Base-by-base conservation (phyloP, 1,284 basidiomycete genomes). In the Boletus sp. region DNA sequence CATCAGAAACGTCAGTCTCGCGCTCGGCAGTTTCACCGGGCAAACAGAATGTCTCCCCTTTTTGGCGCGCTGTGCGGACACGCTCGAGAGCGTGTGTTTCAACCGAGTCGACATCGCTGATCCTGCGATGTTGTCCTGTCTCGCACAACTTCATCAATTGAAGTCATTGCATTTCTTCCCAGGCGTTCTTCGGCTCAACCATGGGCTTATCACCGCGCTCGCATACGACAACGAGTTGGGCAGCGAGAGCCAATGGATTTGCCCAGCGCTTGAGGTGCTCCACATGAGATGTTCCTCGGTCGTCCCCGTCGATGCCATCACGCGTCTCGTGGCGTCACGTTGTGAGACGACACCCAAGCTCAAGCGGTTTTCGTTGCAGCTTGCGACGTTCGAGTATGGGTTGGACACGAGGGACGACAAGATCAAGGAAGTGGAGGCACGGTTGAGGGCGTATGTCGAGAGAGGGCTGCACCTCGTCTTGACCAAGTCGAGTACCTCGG, bases 371-470 rank as follows among this genome's bases (percentile, higher is more conserved):
- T 51, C 59, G 42, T 24, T 72, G 48, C 67, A 74, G 42, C 45
- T 74, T 20, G 69, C 61, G n/a, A 57, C 59, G 36, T 72, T 69
- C 35, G 63, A 70, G 55, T 70, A 73, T 48, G 73, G 71, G 37
- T 18, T 61, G 44, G 70, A 72, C 43, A 67, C 52, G 46, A 50
- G 69, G 56, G 72, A 73, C 39, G 59, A 62, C 36, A 73, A 61
- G 51, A 68, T 69, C 39, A 35, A 31, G 18, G 52, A 61, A 27
- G 29, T 65, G 15, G 39, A 51, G 36, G 50, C 53, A 15, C 64
- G 44, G 42, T 31, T 72, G 42, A 29, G 8, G 31, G 27, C 33
- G 24, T 60, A 53, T 6, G 58, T 72, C 58, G 58, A 71, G 15
- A 42, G 12, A 3, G 67, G 67, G n/a, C 35, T 68, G 24, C 42